A percentile compares a stretch with the other conserved stretches of the same genome.
phyloP scores from a whole-genome alignment of 495 filamentous ascomycete species.

The Penicillium steckii region DNA sequence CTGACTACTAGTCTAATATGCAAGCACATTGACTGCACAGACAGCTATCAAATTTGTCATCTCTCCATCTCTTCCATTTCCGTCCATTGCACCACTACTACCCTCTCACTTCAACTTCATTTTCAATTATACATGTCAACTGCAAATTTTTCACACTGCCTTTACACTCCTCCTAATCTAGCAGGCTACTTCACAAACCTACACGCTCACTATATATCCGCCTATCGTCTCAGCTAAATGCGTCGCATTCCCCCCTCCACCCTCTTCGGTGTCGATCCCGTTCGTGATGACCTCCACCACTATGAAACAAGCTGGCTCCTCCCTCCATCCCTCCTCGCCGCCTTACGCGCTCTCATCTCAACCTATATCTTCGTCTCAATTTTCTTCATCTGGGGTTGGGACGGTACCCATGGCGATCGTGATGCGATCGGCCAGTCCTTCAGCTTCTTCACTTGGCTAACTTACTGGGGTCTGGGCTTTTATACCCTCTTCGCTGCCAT shows the following conservation, averaged over 20 bases:
- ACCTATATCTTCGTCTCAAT: constrained; percentile 72
- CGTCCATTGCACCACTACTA: too few relatives aligned
- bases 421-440: constrained; percentile 51
- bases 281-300: constrained; percentile 59
- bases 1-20: too few relatives aligned
- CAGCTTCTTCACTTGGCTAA: constrained; percentile 77
- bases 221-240: too few relatives aligned
- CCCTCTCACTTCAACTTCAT: too few relatives aligned
- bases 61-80: too few relatives aligned
- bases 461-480: constrained; percentile 79
- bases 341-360: constrained; percentile 57
- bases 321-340: constrained; percentile 58
- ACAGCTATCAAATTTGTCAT: too few relatives aligned
- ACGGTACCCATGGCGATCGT: constrained; percentile 45
- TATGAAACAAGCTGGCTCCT: constrained; percentile 78
- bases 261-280: constrained; percentile 29
- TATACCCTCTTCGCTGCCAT: constrained; percentile 64
- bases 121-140: too few relatives aligned
- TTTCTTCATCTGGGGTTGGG: constrained; percentile 65
- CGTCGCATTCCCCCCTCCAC: constrained; percentile 14
- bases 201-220: too few relatives aligned
- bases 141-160: too few relatives aligned
- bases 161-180: too few relatives aligned
- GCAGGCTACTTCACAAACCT: not conserved
- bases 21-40: too few relatives aligned